Percentiles rank a stretch among this genome's conserved stretches.
Conservation (phyloP, 176 grass and related monocot species). For the Chrysopogon serrulatus region DNA sequence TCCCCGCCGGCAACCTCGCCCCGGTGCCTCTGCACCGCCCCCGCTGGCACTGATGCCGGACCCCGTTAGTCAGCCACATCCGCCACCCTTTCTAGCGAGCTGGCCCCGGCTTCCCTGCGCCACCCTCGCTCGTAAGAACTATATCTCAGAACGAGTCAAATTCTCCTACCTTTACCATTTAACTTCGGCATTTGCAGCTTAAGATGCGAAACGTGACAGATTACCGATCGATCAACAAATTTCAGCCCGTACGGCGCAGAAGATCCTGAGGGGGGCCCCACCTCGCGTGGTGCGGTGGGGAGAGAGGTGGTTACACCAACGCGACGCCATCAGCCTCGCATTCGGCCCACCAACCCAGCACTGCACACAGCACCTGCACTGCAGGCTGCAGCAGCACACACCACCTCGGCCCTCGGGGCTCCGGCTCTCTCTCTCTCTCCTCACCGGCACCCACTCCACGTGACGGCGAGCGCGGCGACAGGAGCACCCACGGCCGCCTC, state of each 20-base stretch:
- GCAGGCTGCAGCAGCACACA: background rate
- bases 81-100: no score
- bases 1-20: no score
- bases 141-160: no score
- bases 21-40: no score
- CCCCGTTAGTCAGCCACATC: no score
- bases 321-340: background rate
- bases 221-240: background rate
- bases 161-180: no score
- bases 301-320: constrained; percentile 35
- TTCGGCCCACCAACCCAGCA: background rate
- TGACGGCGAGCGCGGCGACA: background rate
- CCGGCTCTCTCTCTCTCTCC: background rate
- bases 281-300: background rate
- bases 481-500: no score
- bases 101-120: no score
- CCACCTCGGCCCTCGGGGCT: background rate
- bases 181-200: no score
- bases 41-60: no score
- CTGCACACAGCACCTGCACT: background rate
- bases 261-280: background rate
- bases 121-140: no score
- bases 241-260: background rate
- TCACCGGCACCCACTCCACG: background rate
- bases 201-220: background rate